phyloP scores from a whole-genome alignment of 441 rosid genomes.

The Lepidium campestre region DNA sequence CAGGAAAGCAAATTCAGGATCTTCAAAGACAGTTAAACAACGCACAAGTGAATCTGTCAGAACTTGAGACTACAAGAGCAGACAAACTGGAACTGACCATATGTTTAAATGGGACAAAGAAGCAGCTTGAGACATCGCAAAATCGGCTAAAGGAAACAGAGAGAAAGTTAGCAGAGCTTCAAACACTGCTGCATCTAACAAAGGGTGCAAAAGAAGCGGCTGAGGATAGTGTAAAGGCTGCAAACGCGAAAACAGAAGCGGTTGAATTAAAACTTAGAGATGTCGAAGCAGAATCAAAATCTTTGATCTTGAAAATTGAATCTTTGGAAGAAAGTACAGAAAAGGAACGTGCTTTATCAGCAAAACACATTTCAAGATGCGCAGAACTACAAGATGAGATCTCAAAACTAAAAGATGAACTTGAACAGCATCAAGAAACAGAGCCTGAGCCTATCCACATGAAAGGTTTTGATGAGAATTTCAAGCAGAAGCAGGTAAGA shows the following conservation, averaged over 20 bases:
- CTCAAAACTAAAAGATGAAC: conserved; percentile 42
- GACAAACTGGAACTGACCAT: conserved; percentile 41
- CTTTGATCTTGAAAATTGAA: conserved; percentile 40
- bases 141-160: conserved; percentile 39
- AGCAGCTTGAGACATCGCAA: conserved; percentile 39
- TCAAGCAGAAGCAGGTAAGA: conserved; percentile 65
- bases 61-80: conserved; percentile 38
- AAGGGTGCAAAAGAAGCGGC: conserved; percentile 50
- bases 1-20: conserved; percentile 22
- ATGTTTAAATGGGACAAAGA: conserved; percentile 37
- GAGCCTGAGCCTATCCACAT: conserved; percentile 33
- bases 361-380: conserved; percentile 38
- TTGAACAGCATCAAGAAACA: conserved; percentile 30
- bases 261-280: conserved; percentile 50
- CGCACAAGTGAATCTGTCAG: conserved; percentile 25
- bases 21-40: conserved; percentile 25
- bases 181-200: conserved; percentile 40
- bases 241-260: conserved; percentile 39
- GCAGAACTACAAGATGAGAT: conserved; percentile 51
- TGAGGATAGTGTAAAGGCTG: conserved; percentile 44
- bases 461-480: conserved; percentile 34
- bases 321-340: conserved; percentile 41
- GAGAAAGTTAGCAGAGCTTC: conserved; percentile 36
- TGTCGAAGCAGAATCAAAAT: conserved; percentile 48
- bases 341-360: conserved; percentile 45